Conservation (phyloP, 2,329 filamentous ascomycete genomes). For the Penicillium glabrum region DNA sequence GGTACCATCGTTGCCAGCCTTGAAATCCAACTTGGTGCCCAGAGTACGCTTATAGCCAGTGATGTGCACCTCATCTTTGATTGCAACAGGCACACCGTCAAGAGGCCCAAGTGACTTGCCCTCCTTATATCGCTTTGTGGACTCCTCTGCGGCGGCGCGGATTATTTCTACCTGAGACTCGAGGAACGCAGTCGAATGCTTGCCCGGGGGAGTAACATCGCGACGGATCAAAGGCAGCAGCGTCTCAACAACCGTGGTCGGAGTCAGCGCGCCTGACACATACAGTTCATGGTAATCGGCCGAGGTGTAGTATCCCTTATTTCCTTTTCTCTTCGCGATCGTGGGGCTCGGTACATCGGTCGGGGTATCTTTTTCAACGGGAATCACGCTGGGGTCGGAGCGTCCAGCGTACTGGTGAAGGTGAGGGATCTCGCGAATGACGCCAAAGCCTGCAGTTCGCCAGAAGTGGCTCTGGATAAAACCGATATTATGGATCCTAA, state of each 20-base stretch:
- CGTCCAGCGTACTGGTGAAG: slow-evolving; percentile 56
- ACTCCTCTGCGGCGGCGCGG: slow-evolving; percentile 67
- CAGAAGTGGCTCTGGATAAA: slow-evolving; percentile 67
- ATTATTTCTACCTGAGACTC: slow-evolving; percentile 64
- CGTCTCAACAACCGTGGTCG: slow-evolving; percentile 67
- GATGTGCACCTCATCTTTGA: slow-evolving; percentile 78
- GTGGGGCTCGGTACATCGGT: slow-evolving; percentile 23
- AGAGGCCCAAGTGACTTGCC: slow-evolving; percentile 67
- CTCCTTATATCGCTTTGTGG: slow-evolving; percentile 68
- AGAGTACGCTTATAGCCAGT: slow-evolving; percentile 67
- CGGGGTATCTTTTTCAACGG: slow-evolving; percentile 27
- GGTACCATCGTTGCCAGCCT: slow-evolving; percentile 53
- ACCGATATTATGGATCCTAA: slow-evolving; percentile 58
- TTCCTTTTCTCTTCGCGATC: slow-evolving; percentile 35
- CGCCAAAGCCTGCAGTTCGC: slow-evolving; percentile 67
- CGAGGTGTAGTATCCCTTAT: slow-evolving; percentile 63
- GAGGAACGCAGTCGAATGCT: slow-evolving; percentile 73
- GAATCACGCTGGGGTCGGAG: slow-evolving; percentile 60
- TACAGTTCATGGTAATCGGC: slow-evolving; percentile 78
- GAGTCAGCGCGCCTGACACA: slow-evolving; percentile 67
- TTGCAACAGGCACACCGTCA: slow-evolving; percentile 78
- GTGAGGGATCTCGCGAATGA: slow-evolving; percentile 55
- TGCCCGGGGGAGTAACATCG: slow-evolving; percentile 53
- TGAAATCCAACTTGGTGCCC: slow-evolving; percentile 63
- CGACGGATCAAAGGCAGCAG: slow-evolving; percentile 70